A percentile compares a stretch with the other conserved stretches of the same genome.
Conservation (phyloP, 768 basidiomycete species). For the Hypsizygus marmoreus region DNA sequence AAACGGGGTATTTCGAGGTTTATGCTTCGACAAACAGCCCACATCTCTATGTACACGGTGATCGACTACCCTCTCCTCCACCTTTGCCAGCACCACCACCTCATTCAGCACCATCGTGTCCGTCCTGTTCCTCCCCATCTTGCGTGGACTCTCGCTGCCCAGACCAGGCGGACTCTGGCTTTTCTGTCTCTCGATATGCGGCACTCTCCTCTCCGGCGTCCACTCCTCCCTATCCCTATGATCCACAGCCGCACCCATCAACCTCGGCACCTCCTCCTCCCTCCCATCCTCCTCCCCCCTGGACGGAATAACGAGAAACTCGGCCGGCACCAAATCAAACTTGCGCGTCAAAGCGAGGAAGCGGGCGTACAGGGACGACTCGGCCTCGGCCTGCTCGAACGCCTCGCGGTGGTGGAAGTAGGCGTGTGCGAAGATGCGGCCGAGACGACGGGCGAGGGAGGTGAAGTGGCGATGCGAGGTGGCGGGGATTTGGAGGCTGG, state of each 20-base stretch:
- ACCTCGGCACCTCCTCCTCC: constrained; percentile 37
- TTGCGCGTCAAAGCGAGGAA: constrained; percentile 82
- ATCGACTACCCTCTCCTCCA: background rate
- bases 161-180: constrained; percentile 25
- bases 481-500: constrained; percentile 77
- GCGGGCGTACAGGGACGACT: constrained; percentile 87
- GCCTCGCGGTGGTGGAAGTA: constrained; percentile 94
- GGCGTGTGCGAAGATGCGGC: constrained; percentile 94
- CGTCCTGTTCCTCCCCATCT: constrained; percentile 57
- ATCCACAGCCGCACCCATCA: constrained; percentile 42
- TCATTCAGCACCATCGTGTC: constrained; percentile 76
- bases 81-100: constrained; percentile 30
- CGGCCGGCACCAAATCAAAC: constrained; percentile 80
- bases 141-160: constrained; percentile 42
- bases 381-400: constrained; percentile 88
- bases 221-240: constrained; percentile 4
- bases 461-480: constrained; percentile 87
- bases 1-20: too few relatives aligned
- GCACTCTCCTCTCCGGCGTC: constrained; percentile 3
- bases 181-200: constrained; percentile 14
- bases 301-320: constrained; percentile 80
- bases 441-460: constrained; percentile 86
- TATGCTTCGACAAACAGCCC: too few relatives aligned
- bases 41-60: too few relatives aligned
- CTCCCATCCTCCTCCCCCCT: constrained; percentile 16